Conservation (phyloP, 2,329 filamentous ascomycete species). For the Fusarium devonianum region DNA sequence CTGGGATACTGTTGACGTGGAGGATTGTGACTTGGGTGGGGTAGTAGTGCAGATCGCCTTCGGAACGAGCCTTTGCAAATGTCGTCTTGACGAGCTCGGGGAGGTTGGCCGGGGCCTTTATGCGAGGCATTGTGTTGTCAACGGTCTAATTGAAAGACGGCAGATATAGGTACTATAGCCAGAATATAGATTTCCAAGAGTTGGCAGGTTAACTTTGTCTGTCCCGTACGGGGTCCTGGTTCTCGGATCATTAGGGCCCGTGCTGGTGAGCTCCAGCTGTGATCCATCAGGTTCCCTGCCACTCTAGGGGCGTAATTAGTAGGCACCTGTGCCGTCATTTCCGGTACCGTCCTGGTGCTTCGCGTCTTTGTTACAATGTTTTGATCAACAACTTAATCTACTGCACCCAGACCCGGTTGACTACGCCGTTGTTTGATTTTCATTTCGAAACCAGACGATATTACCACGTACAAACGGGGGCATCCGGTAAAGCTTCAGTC, state of each 20-base stretch:
- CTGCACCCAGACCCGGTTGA: background rate
- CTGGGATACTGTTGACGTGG: slow-evolving; percentile 52
- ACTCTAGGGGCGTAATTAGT: background rate
- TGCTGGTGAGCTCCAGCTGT: slow-evolving; percentile 8
- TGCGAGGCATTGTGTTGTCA: slow-evolving; percentile 46
- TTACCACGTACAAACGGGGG: too few relatives aligned
- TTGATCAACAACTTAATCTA: background rate
- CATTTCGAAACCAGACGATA: background rate
- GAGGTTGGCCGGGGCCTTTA: slow-evolving; percentile 55
- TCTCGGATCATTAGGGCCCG: slow-evolving; percentile 10
- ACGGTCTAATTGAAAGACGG: background rate
- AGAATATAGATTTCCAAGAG: background rate
- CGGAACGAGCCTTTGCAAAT: slow-evolving; percentile 56
- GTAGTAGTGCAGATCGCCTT: slow-evolving; percentile 61
- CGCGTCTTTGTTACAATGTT: background rate
- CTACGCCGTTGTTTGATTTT: background rate
- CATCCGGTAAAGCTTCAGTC: too few relatives aligned
- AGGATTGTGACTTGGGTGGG: slow-evolving; percentile 61
- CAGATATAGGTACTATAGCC: background rate
- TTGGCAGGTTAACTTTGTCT: background rate
- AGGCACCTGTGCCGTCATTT: slow-evolving; percentile 13
- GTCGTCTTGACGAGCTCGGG: slow-evolving; percentile 59
- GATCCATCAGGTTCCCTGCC: background rate
- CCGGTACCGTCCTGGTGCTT: background rate
- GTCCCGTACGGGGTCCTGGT: background rate